These are phyloP conservation scores for Ascochyta lentis DNA, from an alignment of 2,329 filamentous ascomycete species.

Conservation along the genomic window DNA sequence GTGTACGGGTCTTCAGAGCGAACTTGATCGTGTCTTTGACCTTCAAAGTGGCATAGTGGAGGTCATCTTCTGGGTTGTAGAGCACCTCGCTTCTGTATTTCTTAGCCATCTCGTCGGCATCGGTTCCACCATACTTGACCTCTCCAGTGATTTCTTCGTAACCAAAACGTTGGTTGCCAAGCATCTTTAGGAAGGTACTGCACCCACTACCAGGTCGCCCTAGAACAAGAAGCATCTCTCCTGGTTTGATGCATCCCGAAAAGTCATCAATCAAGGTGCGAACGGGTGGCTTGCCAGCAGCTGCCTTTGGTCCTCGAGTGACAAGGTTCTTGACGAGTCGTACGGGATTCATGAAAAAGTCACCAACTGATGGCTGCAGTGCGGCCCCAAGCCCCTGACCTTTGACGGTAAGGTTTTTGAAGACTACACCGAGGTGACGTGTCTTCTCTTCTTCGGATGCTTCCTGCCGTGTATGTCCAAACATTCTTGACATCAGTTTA, in stretches of 20 bases:
- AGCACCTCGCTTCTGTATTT: slow-evolving; percentile 70
- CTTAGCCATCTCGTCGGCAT: slow-evolving; percentile 58
- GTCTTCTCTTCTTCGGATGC: slow-evolving; percentile 74
- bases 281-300: slow-evolving; percentile 60
- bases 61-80: slow-evolving; percentile 80
- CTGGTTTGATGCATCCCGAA: slow-evolving; percentile 73
- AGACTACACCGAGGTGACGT: slow-evolving; percentile 71
- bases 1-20: slow-evolving; percentile 72
- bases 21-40: slow-evolving; percentile 78
- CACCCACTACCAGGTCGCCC: slow-evolving; percentile 74
- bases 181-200: slow-evolving; percentile 72
- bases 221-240: slow-evolving; percentile 74
- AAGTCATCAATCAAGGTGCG: slow-evolving; percentile 70
- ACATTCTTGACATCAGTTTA: slow-evolving; percentile 72
- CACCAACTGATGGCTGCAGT: slow-evolving; percentile 65
- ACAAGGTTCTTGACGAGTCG: slow-evolving; percentile 60
- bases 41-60: slow-evolving; percentile 79
- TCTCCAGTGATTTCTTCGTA: slow-evolving; percentile 66
- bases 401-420: slow-evolving; percentile 68
- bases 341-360: slow-evolving; percentile 66
- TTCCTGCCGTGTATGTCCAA: slow-evolving; percentile 68
- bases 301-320: slow-evolving; percentile 51
- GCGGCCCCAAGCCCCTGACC: slow-evolving; percentile 67
- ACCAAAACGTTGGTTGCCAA: slow-evolving; percentile 69
- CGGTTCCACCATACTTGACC: slow-evolving; percentile 61